Base-by-base conservation (phyloP, 371 early-diverging fungal species). In the Umbelopsis sp. region DNA sequence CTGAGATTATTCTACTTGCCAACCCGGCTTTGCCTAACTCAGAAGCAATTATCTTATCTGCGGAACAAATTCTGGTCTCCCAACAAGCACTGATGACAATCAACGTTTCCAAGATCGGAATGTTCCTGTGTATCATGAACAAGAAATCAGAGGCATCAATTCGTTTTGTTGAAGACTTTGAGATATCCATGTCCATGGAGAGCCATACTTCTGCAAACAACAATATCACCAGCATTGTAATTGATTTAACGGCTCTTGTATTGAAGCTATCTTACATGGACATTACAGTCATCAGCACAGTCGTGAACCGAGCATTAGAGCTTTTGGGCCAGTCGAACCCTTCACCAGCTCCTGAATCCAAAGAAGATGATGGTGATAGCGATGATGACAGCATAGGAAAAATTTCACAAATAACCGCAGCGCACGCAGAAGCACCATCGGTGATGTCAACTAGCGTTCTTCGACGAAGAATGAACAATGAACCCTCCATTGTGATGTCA, bases 71-170 rank as follows among this genome's bases (percentile, higher is more conserved):
- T 0, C 82, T 93, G 50, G 74, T 96, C 20, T 86, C 92, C 6
- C 92, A 91, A 68, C 94, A 96, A 70, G 79, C 87, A 22, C 86
- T 91, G 32, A 84, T 89, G 63, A 88, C 91, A 1, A 67, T 95
- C 5, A 88, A 88, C 4, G 85, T 95, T 44, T 88, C 94, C 24
- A 91, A 94, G 53, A 83, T 96, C 69, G 94, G 96, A 29, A 93
- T 98, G 90, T 92, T 91, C 51, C 79, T 99, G 45, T 98, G 97
- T 83, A 87, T 87, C 24, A 95, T 98, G 92, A 92, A 94, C 70
- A 85, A 84, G 66, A 79, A 93, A 4, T 84, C 88, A 11, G 91
- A 92, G 29, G 94, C 96, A 0, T 84, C 86, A 0, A 74, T 97
- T 22, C 88, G 91, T 2, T 93, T 97, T 53, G 92, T 98, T 72